Percentiles rank a stretch among this genome's conserved stretches.
Evolutionary conservation across 78 protist genomes (phyloP).

Genomic region (Polysphondylium violaceum): DNA sequence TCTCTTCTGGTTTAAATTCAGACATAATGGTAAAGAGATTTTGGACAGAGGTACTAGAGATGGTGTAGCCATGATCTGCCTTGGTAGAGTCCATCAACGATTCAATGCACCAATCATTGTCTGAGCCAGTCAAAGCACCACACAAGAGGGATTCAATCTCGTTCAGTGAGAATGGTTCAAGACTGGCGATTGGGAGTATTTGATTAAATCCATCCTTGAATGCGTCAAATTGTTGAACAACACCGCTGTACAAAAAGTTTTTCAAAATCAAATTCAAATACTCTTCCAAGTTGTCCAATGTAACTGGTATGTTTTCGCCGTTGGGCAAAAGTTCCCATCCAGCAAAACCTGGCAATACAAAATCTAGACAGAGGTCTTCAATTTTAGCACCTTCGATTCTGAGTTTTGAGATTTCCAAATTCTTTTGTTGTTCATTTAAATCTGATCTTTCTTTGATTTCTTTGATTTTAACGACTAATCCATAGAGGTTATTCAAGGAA

Average conservation of each 20-base stretch:
- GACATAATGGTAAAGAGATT: slow-evolving; percentile 74
- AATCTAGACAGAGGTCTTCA: slow-evolving; percentile 81
- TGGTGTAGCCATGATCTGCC: slow-evolving; percentile 84
- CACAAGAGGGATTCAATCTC: slow-evolving; percentile 82
- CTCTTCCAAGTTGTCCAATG: slow-evolving; percentile 69
- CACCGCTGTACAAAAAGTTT: slow-evolving; percentile 64
- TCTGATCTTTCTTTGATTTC: not conserved
- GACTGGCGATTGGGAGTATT: slow-evolving; percentile 48
- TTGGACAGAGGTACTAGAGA: slow-evolving; percentile 61
- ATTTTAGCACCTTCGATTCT: slow-evolving; percentile 65
- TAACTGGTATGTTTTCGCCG: slow-evolving; percentile 66
- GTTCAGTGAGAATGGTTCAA: slow-evolving; percentile 44
- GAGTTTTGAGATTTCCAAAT: slow-evolving; percentile 48
- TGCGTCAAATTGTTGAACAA: slow-evolving; percentile 68
- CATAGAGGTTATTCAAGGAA: slow-evolving; percentile 44
- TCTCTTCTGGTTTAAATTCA: slow-evolving; percentile 61
- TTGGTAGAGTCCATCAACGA: slow-evolving; percentile 76
- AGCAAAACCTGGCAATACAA: slow-evolving; percentile 73
- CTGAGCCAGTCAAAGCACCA: slow-evolving; percentile 75
- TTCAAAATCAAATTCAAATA: slow-evolving; percentile 68
- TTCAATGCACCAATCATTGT: slow-evolving; percentile 44
- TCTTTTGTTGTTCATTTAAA: not conserved
- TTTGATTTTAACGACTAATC: slow-evolving; percentile 29
- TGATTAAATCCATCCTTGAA: slow-evolving; percentile 82
- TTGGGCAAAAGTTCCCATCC: slow-evolving; percentile 51